Evolutionary conservation across 306 rosid genomes (phyloP), one percentile per base, ranked within the genome.

Genomic region (Fagus crenata): DNA sequence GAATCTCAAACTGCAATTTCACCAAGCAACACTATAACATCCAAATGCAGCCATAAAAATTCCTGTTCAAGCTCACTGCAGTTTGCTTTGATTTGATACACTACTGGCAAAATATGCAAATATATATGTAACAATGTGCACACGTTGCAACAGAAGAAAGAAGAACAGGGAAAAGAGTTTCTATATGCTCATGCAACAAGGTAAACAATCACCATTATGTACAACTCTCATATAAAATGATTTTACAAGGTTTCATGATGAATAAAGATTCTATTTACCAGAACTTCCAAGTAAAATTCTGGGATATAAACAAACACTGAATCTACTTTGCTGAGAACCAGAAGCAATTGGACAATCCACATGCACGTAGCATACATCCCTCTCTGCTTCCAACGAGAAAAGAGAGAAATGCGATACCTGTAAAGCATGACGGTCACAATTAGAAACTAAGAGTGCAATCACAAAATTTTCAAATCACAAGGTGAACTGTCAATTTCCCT

Each of bases 301-400:
- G 98, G 98, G 83, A 87, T 78, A 76, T 86, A 95, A 37, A 86
- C n/a, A 69, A 95, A 95, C 82, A 95, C 81, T 0, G 89, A 86
- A 85, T 90, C 97, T 86, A 87, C 81, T 88, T 90, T 95, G 89
- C 97, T 90, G 70, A 95, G 91, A 83, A 88, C 91, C 84, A 95
- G 85, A 78, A 95, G 89, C 90, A 95, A 84, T 84, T 95, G 97
- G 72, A 92, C 97, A 81, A 96, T 89, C 98, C 97, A 95, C 89
- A 92, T 83, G 91, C 98, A 95, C 84, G 86, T 81, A 75, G 98
- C 98, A 85, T 89, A 95, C 98, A 95, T 95, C 82, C 97, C 98
- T 86, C 98, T 87, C 83, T 88, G 98, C 87, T 95, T 95, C 97
- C 98, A 92, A 75, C 85, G 84, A 39, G 97, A 88, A 84, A 80